These are phyloP conservation scores for Vitis hybrid DNA, from an alignment of 177 flowering plant species.

Conservation along the genomic window DNA sequence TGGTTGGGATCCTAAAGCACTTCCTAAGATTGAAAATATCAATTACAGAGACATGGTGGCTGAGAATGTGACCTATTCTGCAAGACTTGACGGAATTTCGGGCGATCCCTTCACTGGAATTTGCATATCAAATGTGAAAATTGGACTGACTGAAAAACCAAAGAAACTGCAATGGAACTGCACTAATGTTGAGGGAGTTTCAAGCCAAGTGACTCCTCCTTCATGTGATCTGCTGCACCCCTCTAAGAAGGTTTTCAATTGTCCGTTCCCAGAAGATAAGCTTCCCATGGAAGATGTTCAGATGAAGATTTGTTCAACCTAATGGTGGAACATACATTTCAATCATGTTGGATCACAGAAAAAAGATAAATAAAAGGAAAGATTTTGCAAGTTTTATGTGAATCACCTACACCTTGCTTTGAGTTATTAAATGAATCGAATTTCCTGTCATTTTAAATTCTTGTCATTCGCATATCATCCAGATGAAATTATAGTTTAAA, in stretches of 20 bases:
- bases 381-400: too few relatives aligned
- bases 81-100: constrained; percentile 37
- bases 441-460: too few relatives aligned
- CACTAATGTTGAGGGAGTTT: constrained; percentile 36
- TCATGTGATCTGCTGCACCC: constrained; percentile 30
- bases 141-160: constrained; percentile 19
- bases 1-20: constrained; percentile 45
- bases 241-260: constrained; percentile 16
- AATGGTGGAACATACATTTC: too few relatives aligned
- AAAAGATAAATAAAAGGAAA: neutral
- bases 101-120: constrained; percentile 44
- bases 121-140: constrained; percentile 53
- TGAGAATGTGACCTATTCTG: constrained; percentile 42
- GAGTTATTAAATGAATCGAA: too few relatives aligned
- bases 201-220: constrained; percentile 47
- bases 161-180: constrained; percentile 57
- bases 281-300: constrained; percentile 46
- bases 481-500: too few relatives aligned
- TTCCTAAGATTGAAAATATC: constrained; percentile 35
- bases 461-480: too few relatives aligned
- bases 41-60: constrained; percentile 48
- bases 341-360: too few relatives aligned
- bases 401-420: too few relatives aligned
- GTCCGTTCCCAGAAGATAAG: constrained; percentile 41
- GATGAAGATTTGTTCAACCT: constrained; percentile 29